These are phyloP conservation scores for Russula abietina DNA, from an alignment of 768 basidiomycete genomes.

Conservation along the genomic window DNA sequence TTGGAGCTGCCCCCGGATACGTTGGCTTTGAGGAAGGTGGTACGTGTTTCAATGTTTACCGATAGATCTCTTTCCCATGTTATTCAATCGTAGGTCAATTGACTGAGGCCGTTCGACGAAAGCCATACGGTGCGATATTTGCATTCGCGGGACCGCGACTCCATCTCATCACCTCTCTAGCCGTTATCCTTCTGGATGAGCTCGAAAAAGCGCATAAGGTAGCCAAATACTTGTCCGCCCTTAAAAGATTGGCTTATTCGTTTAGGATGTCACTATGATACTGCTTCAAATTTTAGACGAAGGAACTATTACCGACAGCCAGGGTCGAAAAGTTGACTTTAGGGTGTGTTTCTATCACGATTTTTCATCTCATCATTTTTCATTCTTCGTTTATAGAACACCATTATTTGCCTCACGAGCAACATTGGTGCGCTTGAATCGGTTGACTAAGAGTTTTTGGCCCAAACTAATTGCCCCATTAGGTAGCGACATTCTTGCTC, in stretches of 20 bases:
- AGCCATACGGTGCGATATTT: conserved; percentile 44
- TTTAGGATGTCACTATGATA: conserved; percentile 80
- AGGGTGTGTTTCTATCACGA: conserved; percentile 41
- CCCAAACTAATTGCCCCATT: background rate
- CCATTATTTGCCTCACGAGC: conserved; percentile 85
- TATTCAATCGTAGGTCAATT: conserved; percentile 41
- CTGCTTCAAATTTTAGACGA: conserved; percentile 89
- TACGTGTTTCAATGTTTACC: conserved; percentile 28
- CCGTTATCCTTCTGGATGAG: conserved; percentile 62
- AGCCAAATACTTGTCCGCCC: background rate
- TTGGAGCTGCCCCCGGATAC: conserved; percentile 91
- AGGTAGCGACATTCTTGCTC: conserved; percentile 67
- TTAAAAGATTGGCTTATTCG: background rate
- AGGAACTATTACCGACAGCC: conserved; percentile 83
- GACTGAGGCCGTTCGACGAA: conserved; percentile 58
- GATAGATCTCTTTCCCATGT: background rate
- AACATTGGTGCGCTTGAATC: conserved; percentile 53
- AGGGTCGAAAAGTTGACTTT: conserved; percentile 89
- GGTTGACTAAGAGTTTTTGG: background rate
- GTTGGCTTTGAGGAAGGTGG: conserved; percentile 72
- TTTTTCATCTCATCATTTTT: background rate
- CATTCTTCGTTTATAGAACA: conserved; percentile 50
- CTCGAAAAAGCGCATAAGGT: conserved; percentile 81
- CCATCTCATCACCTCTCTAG: conserved; percentile 28
- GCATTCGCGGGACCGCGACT: background rate